Percentiles rank a stretch among this genome's conserved stretches.
Conservation (phyloP, 768 basidiomycete genomes). For the Boletus patriciae region DNA sequence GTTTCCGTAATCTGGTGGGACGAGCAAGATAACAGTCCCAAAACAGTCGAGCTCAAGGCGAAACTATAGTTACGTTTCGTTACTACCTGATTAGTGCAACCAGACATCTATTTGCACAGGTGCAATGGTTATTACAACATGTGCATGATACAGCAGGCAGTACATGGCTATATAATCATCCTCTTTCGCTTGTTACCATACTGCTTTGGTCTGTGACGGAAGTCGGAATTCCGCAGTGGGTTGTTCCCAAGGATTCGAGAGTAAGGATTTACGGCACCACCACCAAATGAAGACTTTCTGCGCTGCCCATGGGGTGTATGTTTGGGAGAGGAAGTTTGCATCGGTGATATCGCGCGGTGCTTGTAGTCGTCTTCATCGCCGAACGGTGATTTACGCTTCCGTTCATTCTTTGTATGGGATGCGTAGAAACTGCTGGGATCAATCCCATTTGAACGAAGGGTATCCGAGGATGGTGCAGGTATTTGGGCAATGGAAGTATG, state of each 20-base stretch:
- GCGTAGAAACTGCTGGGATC: slow-evolving; percentile 43
- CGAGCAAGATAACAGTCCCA: slow-evolving; percentile 46
- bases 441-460: slow-evolving; percentile 26
- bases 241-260: slow-evolving; percentile 36
- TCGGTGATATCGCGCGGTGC: slow-evolving; percentile 20
- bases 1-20: slow-evolving; percentile 89
- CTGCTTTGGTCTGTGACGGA: slow-evolving; percentile 23
- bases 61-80: slow-evolving; percentile 45
- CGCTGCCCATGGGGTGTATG: slow-evolving; percentile 21
- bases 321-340: slow-evolving; percentile 26
- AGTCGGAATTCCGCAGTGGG: slow-evolving; percentile 31
- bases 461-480: slow-evolving; percentile 22
- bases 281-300: slow-evolving; percentile 33
- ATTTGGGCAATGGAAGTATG: slow-evolving; percentile 22
- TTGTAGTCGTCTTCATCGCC: slow-evolving; percentile 32
- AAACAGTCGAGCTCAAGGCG: slow-evolving; percentile 41
- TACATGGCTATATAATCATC: slow-evolving; percentile 37
- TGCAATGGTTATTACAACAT: slow-evolving; percentile 5
- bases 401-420: slow-evolving; percentile 25
- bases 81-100: neutral
- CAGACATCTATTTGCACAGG: neutral
- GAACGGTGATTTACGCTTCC: slow-evolving; percentile 42
- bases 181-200: slow-evolving; percentile 37
- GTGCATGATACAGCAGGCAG: slow-evolving; percentile 10
- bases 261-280: slow-evolving; percentile 37